phyloP scores from a whole-genome alignment of 345 rosid species.

The Hibiscus trionum region DNA sequence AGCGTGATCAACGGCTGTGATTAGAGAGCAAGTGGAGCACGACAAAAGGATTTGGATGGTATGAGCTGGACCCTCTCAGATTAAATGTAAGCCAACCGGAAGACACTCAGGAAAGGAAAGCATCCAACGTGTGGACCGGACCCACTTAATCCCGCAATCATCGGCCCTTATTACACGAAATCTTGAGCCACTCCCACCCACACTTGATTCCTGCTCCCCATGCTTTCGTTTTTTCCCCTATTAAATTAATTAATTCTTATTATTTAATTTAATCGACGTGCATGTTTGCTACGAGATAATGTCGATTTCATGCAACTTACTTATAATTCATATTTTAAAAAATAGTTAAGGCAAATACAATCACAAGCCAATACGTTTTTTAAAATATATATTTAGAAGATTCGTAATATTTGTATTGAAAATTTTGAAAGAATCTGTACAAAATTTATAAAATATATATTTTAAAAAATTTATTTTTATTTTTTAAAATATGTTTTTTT shows the following conservation, averaged over 20 bases:
- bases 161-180: constrained; percentile 25
- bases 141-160: constrained; percentile 33
- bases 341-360: no score
- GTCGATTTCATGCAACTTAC: not conserved
- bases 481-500: no score
- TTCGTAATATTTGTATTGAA: no score
- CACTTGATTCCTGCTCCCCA: constrained; percentile 22
- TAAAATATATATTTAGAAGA: no score
- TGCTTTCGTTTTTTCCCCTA: not conserved
- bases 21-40: not conserved
- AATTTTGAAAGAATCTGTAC: no score
- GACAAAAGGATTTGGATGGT: not conserved
- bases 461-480: no score
- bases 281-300: constrained; percentile 4
- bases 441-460: no score
- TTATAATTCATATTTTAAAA: no score
- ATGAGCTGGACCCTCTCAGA: not conserved
- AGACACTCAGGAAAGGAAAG: not conserved
- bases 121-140: constrained; percentile 19
- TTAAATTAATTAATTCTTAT: not conserved
- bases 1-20: not conserved
- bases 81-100: not conserved
- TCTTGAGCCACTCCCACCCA: constrained; percentile 52
- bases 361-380: no score
- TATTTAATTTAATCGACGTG: not conserved